Evolutionary conservation across 345 rosid genomes (phyloP).

Genomic region (Eucalyptus curtisii): DNA sequence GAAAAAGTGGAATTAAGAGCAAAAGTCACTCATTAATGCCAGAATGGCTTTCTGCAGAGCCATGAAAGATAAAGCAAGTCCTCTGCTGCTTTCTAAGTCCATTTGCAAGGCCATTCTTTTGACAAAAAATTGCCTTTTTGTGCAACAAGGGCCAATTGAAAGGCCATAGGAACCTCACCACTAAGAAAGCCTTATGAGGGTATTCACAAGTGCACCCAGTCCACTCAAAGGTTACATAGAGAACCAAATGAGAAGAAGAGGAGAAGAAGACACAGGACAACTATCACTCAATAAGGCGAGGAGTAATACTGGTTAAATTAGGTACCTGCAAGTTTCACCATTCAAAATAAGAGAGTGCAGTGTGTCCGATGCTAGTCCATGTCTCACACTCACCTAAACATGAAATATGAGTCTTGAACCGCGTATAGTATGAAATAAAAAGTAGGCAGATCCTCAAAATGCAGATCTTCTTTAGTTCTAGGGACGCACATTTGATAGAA

Average conservation of each 20-base stretch:
- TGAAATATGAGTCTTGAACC: neutral
- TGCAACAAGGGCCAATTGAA: neutral
- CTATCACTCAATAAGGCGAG: neutral
- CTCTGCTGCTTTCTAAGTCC: neutral
- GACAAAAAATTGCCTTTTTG: neutral
- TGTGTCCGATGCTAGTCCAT: slow-evolving; percentile 63
- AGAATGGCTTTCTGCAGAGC: neutral
- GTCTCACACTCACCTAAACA: slow-evolving; percentile 51
- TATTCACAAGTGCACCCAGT: neutral
- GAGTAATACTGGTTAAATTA: neutral
- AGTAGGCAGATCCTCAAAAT: neutral
- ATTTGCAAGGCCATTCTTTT: neutral
- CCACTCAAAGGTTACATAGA: neutral
- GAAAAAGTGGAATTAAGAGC: neutral
- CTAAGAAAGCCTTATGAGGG: neutral
- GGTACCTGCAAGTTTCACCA: slow-evolving; percentile 73
- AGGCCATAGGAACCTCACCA: neutral
- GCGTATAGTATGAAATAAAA: neutral
- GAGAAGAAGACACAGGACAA: neutral
- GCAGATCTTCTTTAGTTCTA: neutral
- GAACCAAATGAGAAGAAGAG: neutral
- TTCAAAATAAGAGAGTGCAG: slow-evolving; percentile 51
- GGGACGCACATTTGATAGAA: neutral
- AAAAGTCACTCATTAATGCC: neutral
- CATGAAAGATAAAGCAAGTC: neutral